Conservation (phyloP, 495 filamentous ascomycete species). For the Xylaria scruposa region DNA sequence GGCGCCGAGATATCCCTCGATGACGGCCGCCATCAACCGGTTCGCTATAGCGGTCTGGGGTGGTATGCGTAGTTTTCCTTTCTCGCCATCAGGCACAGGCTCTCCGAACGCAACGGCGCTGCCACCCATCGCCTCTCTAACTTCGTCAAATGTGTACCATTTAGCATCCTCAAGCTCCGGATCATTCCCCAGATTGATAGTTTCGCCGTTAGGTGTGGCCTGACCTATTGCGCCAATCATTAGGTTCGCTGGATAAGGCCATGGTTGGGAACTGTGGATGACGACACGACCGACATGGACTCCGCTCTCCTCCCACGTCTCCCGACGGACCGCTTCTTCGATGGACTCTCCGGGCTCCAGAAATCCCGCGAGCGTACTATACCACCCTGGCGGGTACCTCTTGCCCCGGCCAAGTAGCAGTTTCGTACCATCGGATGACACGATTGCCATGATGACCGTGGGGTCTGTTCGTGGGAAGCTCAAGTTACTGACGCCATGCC, state of each 20-base stretch:
- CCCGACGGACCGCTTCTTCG: constrained; percentile 92
- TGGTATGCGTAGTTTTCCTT: constrained; percentile 74
- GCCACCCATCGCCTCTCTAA: constrained; percentile 64
- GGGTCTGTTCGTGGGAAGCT: constrained; percentile 94
- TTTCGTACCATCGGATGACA: constrained; percentile 74
- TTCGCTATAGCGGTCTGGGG: constrained; percentile 82
- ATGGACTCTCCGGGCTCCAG: constrained; percentile 93
- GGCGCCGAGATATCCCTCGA: constrained; percentile 47
- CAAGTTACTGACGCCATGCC: constrained; percentile 78
- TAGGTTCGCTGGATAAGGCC: constrained; percentile 69
- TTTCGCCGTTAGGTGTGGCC: constrained; percentile 79
- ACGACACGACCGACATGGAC: constrained; percentile 85
- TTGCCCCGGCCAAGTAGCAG: constrained; percentile 85
- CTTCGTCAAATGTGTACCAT: constrained; percentile 80
- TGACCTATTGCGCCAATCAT: constrained; percentile 97
- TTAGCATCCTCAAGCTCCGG: constrained; percentile 88
- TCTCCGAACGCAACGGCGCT: constrained; percentile 74
- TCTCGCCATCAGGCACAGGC: constrained; percentile 67
- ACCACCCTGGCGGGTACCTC: constrained; percentile 84
- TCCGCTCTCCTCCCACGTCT: constrained; percentile 96
- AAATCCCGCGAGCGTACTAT: constrained; percentile 90
- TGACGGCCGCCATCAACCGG: constrained; percentile 63
- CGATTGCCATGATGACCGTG: constrained; percentile 91
- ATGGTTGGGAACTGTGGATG: constrained; percentile 89
- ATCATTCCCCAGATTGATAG: constrained; percentile 82